Evolutionary conservation across 371 early-diverging fungal genomes (phyloP), one percentile per base, ranked within the genome.

Genomic region (Nematocida sp.): DNA sequence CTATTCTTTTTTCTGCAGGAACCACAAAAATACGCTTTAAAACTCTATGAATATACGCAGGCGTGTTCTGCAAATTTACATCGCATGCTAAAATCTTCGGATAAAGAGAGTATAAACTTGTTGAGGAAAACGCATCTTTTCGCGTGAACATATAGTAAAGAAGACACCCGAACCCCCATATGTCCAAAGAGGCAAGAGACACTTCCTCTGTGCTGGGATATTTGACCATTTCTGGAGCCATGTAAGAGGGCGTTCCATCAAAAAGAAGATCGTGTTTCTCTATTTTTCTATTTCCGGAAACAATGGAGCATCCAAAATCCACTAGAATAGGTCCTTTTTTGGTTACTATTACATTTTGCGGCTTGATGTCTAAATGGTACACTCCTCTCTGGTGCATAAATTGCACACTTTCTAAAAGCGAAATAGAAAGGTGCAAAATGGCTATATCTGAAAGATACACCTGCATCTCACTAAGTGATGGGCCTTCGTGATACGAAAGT

Each of bases 141-240:
- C 75, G 40, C 7, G 59, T 32, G 48, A 59, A 32, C 51, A 77
- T 42, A 28, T 51, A 66, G 75, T 77, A 77, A 9, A 77, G 51
- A 33, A 77, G 68, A 36, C 78, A 77, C 33, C 78, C 78, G 32
- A 77, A 77, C 2, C 60, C 28, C 78, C 78, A 77, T 23, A 77
- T 56, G 53, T 77, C 78, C 35, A 77, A 48, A 20, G 60, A 0
- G 0, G 16, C 63, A 9, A 71, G 61, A 28, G 18, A 4, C n/a
- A 63, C 47, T 25, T 9, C 25, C 23, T 33, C 32, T 9, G 30
- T n/a, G 40, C 38, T 40, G 36, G 2, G 18, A 30, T 25, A 7
- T 0, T 42, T 11, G 23, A 71, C 54, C 63, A 71, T 71, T 35
- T 71, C 75, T 5, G 75, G 75, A 9, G 75, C 75, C 75, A 71